Conservation (phyloP, 129 eudicot species). For the Calendula officinalis region DNA sequence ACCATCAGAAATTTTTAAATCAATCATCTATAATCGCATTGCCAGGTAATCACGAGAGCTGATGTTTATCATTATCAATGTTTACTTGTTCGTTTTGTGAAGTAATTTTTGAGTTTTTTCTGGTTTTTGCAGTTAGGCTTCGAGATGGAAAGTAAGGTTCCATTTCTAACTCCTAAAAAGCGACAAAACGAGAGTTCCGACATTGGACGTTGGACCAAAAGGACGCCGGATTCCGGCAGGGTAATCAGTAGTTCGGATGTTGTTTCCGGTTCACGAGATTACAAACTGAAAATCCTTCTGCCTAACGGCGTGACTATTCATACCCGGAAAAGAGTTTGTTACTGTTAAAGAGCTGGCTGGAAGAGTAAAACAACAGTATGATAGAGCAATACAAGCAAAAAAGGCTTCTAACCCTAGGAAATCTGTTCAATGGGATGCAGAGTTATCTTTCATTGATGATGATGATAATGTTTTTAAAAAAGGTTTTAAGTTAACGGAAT, state of each 20-base stretch:
- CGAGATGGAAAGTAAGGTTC: slow-evolving; percentile 3
- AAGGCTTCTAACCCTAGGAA: slow-evolving; percentile 20
- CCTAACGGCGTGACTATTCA: slow-evolving; percentile 44
- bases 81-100: not conserved
- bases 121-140: slow-evolving; percentile 1
- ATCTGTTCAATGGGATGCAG: slow-evolving; percentile 45
- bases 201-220: not conserved
- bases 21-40: not conserved
- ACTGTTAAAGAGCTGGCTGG: slow-evolving; percentile 28
- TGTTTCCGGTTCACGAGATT: slow-evolving; percentile 4
- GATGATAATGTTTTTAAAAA: slow-evolving; percentile 20
- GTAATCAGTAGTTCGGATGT: not conserved
- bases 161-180: slow-evolving; percentile 25
- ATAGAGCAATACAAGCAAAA: slow-evolving; percentile 13
- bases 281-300: slow-evolving; percentile 43
- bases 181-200: slow-evolving; percentile 14
- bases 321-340: slow-evolving; percentile 11
- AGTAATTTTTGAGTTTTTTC: not conserved
- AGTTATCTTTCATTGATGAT: slow-evolving; percentile 43
- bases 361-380: slow-evolving; percentile 27
- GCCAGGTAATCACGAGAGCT: not conserved
- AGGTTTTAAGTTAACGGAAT: slow-evolving; percentile 18
- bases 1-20: too few relatives aligned
- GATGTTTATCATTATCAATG: not conserved
- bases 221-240: slow-evolving; percentile 16